A percentile compares a stretch with the other conserved stretches of the same genome.
Conservation (phyloP, 768 basidiomycete species). For the Inosperma sp. region DNA sequence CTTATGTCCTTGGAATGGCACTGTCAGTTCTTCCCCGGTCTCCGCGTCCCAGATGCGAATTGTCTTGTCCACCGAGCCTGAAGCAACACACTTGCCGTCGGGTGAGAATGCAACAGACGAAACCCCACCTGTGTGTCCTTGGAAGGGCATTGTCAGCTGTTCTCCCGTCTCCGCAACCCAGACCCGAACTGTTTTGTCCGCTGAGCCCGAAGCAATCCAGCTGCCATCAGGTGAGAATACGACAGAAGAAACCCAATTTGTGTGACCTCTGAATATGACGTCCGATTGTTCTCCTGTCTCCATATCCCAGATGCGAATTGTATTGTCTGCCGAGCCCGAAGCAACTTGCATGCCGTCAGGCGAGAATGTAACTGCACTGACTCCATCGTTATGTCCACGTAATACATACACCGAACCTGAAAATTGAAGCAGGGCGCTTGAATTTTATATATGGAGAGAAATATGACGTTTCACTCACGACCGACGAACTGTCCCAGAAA, state of each 20-base stretch:
- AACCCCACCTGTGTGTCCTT: neutral
- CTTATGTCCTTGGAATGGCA: slow-evolving; percentile 22
- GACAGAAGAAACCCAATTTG: too few relatives aligned
- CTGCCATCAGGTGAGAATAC: neutral
- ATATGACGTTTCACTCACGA: neutral
- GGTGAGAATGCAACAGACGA: neutral
- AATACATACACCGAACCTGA: neutral
- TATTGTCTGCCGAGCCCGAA: neutral
- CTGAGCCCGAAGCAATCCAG: neutral
- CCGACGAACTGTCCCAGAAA: neutral
- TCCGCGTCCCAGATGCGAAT: slow-evolving; percentile 2
- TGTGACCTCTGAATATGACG: neutral
- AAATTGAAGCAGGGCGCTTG: neutral
- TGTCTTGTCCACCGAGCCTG: neutral
- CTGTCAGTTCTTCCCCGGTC: neutral
- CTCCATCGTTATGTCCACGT: neutral
- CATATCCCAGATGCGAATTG: neutral
- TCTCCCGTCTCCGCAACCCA: neutral
- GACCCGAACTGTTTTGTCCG: neutral
- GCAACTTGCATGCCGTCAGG: neutral
- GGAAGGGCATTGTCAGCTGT: neutral
- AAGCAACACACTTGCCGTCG: neutral
- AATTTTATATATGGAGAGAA: neutral
- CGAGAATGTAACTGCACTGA: neutral
- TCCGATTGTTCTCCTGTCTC: neutral